Percentiles rank a stretch among this genome's conserved stretches.
phyloP scores from a whole-genome alignment of 768 basidiomycete genomes.

The Candolleomyces aberdarensis region DNA sequence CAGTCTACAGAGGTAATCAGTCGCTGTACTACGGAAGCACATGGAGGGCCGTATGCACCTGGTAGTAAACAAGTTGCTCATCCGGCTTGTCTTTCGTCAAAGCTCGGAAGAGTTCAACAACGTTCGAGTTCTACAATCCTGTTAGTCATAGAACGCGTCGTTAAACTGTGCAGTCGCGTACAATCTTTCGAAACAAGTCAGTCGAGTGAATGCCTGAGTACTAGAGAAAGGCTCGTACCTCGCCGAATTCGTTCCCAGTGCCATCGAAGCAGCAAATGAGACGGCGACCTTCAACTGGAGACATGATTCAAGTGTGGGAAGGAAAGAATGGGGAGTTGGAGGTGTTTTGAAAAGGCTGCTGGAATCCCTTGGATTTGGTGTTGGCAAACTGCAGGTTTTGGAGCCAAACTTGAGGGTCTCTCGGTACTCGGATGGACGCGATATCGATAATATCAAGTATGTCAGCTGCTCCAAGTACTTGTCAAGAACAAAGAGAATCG shows the following conservation, averaged over 20 bases:
- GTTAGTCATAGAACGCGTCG: neutral
- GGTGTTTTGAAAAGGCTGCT: neutral
- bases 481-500: neutral
- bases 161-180: neutral
- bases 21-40: neutral
- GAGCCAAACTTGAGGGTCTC: neutral
- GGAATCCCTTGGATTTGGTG: neutral
- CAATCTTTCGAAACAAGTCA: neutral
- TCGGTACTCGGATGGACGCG: neutral
- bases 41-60: slow-evolving; percentile 27
- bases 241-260: slow-evolving; percentile 32
- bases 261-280: slow-evolving; percentile 53
- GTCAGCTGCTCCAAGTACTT: neutral
- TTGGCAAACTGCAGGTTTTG: neutral
- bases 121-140: slow-evolving; percentile 41
- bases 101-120: slow-evolving; percentile 47
- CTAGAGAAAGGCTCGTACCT: neutral
- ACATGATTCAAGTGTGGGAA: neutral
- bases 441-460: neutral
- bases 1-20: slow-evolving; percentile 30
- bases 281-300: neutral
- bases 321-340: neutral
- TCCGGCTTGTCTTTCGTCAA: slow-evolving; percentile 48
- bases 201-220: neutral
- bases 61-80: slow-evolving; percentile 56